Base-by-base conservation (phyloP, 2,329 filamentous ascomycete species). In the Aureobasidium melanogenum region DNA sequence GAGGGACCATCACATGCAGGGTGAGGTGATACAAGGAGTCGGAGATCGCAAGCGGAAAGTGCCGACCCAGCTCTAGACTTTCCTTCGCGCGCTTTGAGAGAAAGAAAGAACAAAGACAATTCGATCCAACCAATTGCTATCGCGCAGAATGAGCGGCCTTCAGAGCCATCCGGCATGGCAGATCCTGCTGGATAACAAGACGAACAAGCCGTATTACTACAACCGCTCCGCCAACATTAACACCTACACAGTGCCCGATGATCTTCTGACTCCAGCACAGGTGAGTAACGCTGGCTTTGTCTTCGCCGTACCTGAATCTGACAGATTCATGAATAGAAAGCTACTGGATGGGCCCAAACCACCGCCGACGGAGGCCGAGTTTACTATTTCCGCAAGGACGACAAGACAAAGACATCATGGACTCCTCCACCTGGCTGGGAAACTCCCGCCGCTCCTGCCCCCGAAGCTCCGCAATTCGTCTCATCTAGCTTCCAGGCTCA, bases 341-440 rank as follows among this genome's bases (percentile, higher is more conserved):
- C 66, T 12, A 68, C 66, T 12, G 68, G 69, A 65, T 99, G 92
- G 91, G 94, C 93, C 70, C 91, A 96, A 74, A 94, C 96, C 71
- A 91, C 88, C 28, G 87, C 89, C 24, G 86, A 91, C 64, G 89
- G 90, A 65, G 94, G 93, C 50, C 86, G 87, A 69, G 90, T 93
- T 72, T 99, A 99, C 76, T 99, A 91, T 69, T 93, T 92, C 74
- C 94, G 99, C 74, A 89, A 87, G 36, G 88, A 95, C 74, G 92
- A 89, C 47, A 92, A 93, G 75, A 61, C 50, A 34, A 84, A 91
- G 77, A 97, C 91, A 73, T 91, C 89, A 34, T 99, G 94, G 94
- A 88, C 92, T 70, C 92, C 96, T 82, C 94, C 94, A 61, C 63
- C 58, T 22, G 63, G 62, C 38, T 65, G 63, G 63, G 59, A 64